Evolutionary conservation across 1,284 basidiomycete genomes (phyloP).

Genomic region (Heliocybe sulcata): DNA sequence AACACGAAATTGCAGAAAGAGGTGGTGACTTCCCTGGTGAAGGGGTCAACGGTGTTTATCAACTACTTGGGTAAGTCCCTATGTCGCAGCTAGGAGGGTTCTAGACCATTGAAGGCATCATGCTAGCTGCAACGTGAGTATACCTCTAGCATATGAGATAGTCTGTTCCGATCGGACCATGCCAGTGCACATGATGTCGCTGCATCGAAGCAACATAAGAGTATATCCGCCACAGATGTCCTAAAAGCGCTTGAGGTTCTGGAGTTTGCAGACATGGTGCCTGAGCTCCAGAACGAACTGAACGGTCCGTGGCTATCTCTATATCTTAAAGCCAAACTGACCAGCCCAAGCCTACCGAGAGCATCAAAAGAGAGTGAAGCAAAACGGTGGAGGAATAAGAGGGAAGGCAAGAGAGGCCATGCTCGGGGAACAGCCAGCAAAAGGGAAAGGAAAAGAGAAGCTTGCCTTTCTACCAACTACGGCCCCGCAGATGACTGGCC

Average conservation of each 20-base stretch:
- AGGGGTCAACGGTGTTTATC: slow-evolving; percentile 87
- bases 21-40: slow-evolving; percentile 72
- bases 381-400: slow-evolving; percentile 22
- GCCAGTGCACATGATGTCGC: slow-evolving; percentile 84
- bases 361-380: slow-evolving; percentile 41
- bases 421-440: slow-evolving; percentile 6
- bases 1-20: slow-evolving; percentile 85
- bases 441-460: slow-evolving; percentile 18
- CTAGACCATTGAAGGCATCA: background rate
- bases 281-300: slow-evolving; percentile 65
- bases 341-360: slow-evolving; percentile 48
- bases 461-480: slow-evolving; percentile 10
- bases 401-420: slow-evolving; percentile 22
- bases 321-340: background rate
- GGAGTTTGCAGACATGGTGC: slow-evolving; percentile 73
- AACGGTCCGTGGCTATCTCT: slow-evolving; percentile 38
- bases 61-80: slow-evolving; percentile 74
- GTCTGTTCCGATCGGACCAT: background rate
- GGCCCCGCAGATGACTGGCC: slow-evolving; percentile 18
- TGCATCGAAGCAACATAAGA: slow-evolving; percentile 77
- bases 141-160: background rate
- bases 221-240: slow-evolving; percentile 83
- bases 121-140: slow-evolving; percentile 62
- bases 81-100: background rate
- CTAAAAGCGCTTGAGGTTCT: slow-evolving; percentile 78